Base-by-base conservation (phyloP, 169 alveolate species). In the Plasmodium falciparum region DNA sequence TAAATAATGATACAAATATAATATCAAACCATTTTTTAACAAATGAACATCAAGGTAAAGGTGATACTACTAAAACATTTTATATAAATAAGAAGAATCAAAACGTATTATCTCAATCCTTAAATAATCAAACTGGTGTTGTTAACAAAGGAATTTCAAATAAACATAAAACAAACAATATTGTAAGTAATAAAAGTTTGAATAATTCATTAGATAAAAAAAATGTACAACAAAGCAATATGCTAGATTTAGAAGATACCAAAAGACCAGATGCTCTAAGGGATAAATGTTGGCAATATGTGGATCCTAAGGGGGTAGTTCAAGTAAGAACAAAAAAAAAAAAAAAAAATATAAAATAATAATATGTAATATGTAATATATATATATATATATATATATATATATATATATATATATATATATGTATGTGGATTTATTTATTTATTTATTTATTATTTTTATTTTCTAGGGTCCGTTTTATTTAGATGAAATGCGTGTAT, bases 231-330 rank as follows among this genome's bases (percentile, higher is more conserved):
- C 45, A 33, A 33, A 49, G 33, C 20, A 76, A 26, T 56, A 43
- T 65, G 6, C 33, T 24, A 24, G 89, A 76, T 39, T 22, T 73
- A 15, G 88, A 69, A 20, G 86, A 73, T 13, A n/a, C 58, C 6
- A 76, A 69, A 49, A 69, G 95, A 24, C 93, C 93, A 11, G 93
- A 92, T 73, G 93, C 88, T 13, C 54, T 83, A 89, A 62, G 71
- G 7, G 95, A 92, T 26, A 88, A 69, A 33, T 92, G 95, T 71
- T 92, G 95, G 95, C 93, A 92, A 61, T 92, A 92, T 73, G 86
- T 92, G 12, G 95, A 92, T 73, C 95, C 95, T 13, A 88, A 88
- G 72, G 95, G 95, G 5, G 76, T 85, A 26, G 92, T 88, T 3
- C 95, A 92, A 93, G 95, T 92, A 66, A 9, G 73, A 5, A 2